Percentiles rank a stretch among this genome's conserved stretches.
Conservation (phyloP, 1,284 basidiomycete genomes). For the Stygiomarasmius scandens region DNA sequence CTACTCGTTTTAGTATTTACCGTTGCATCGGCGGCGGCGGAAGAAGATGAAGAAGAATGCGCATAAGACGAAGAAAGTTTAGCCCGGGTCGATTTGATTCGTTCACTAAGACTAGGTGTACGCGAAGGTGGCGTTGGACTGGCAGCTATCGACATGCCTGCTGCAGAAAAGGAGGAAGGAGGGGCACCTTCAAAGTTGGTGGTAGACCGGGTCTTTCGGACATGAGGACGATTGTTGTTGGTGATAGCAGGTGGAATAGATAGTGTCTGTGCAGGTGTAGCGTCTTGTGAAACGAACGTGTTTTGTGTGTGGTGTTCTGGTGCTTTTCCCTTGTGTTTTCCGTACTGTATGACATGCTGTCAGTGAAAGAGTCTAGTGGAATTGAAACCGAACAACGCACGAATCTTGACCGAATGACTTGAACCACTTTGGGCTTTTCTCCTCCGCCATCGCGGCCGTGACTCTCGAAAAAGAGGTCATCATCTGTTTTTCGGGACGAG, state of each 20-base stretch:
- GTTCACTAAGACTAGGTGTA: neutral
- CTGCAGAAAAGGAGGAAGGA: neutral
- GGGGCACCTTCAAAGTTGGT: neutral
- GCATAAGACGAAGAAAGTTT: neutral
- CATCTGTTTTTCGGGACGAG: constrained; percentile 50
- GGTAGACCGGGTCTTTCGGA: constrained; percentile 17
- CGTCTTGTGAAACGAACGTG: constrained; percentile 36
- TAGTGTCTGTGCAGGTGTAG: constrained; percentile 42
- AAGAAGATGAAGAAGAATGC: neutral
- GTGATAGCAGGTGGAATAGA: constrained; percentile 19
- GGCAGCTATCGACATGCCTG: constrained; percentile 1
- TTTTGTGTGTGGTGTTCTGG: constrained; percentile 45
- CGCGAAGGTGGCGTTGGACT: neutral
- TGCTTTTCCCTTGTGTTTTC: constrained; percentile 65
- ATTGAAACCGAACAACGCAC: constrained; percentile 46
- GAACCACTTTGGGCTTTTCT: constrained; percentile 51
- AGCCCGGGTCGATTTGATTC: neutral
- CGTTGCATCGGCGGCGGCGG: neutral
- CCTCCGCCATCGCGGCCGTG: constrained; percentile 22
- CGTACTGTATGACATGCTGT: constrained; percentile 54
- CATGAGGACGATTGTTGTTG: constrained; percentile 23
- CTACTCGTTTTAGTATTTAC: neutral
- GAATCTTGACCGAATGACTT: constrained; percentile 73
- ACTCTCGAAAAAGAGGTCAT: constrained; percentile 28
- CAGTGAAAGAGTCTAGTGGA: neutral